Base-by-base conservation (phyloP, 768 basidiomycete genomes). In the Exsudoporus frostii region DNA sequence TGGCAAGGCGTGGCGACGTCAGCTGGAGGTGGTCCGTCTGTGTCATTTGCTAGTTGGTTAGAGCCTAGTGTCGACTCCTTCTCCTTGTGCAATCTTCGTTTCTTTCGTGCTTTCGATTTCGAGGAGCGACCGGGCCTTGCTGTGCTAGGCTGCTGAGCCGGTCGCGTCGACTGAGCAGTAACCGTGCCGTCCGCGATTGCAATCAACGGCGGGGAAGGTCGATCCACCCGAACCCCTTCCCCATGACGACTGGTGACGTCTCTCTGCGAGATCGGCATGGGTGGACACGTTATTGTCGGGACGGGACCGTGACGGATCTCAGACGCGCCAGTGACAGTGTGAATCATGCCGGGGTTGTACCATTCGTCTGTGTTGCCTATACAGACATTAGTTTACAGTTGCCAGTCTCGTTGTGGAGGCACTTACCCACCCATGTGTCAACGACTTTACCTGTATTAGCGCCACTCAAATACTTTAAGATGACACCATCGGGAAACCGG, bases 361-460 rank as follows among this genome's bases (percentile, higher is more conserved):
- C 69, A 69, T 38, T 69, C 65, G 42, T 67, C 57, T 22, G 56
- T 25, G 33, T 43, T 54, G 25, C 39, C 61, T 65, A 42, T 37
- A 49, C 6, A 20, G 14, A 49, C 27, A 37, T 62, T 15, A 48
- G 27, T 27, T 11, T 39, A 17, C 22, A 13, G 17, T 36, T n/a
- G 5, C 22, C 11, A 37, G 34, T 10, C 40, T 15, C 24, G 32
- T 25, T 39, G 27, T 32, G 33, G 10, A 49, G 34, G 27, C 40
- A 50, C 71, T 58, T 49, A 79, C 78, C 58, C 45, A 63, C 55
- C 74, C 76, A 79, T 20, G 76, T 76, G 57, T 80, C 65, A 9
- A 80, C 46, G 32, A 68, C 43, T 51, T 59, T 49, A 45, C 71
- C 64, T 51, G 62, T 52, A 51, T 67, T 58, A 43, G 40, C 47